These are phyloP conservation scores for Dioszegia aurantiaca DNA, from an alignment of 768 basidiomycete genomes.

Conservation along the genomic window DNA sequence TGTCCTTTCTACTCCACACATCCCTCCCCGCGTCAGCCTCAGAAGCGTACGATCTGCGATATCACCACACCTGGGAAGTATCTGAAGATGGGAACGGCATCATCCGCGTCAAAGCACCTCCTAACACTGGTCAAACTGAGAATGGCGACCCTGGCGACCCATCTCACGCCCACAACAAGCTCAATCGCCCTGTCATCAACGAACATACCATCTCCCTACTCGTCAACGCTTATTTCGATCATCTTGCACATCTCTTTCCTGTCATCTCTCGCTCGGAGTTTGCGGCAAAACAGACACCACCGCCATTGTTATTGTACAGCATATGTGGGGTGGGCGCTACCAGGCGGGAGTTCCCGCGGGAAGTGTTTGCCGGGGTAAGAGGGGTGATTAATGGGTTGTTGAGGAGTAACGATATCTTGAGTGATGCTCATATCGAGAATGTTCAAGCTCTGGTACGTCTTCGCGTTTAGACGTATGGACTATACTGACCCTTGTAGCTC, in stretches of 20 bases:
- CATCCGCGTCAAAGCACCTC: slow-evolving; percentile 57
- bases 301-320: slow-evolving; percentile 77
- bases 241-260: slow-evolving; percentile 77
- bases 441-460: slow-evolving; percentile 67
- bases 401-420: slow-evolving; percentile 84
- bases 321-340: slow-evolving; percentile 86
- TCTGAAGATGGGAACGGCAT: slow-evolving; percentile 79
- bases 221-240: slow-evolving; percentile 90
- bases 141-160: slow-evolving; percentile 31
- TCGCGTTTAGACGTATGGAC: background rate
- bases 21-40: slow-evolving; percentile 82
- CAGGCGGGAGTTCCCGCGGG: slow-evolving; percentile 76
- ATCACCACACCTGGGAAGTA: slow-evolving; percentile 85
- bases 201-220: slow-evolving; percentile 57
- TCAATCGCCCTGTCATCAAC: slow-evolving; percentile 41
- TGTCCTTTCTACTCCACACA: slow-evolving; percentile 84
- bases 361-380: slow-evolving; percentile 85
- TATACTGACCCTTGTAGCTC: slow-evolving; percentile 19
- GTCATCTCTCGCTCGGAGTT: slow-evolving; percentile 87
- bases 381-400: slow-evolving; percentile 81
- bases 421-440: slow-evolving; percentile 77
- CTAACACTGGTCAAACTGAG: slow-evolving; percentile 14
- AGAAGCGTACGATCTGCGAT: slow-evolving; percentile 79
- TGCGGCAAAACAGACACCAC: slow-evolving; percentile 69
- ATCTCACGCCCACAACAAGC: slow-evolving; percentile 25